Evolutionary conservation across 2,329 filamentous ascomycete species (phyloP).

Genomic region (Ophiostoma piceae): DNA sequence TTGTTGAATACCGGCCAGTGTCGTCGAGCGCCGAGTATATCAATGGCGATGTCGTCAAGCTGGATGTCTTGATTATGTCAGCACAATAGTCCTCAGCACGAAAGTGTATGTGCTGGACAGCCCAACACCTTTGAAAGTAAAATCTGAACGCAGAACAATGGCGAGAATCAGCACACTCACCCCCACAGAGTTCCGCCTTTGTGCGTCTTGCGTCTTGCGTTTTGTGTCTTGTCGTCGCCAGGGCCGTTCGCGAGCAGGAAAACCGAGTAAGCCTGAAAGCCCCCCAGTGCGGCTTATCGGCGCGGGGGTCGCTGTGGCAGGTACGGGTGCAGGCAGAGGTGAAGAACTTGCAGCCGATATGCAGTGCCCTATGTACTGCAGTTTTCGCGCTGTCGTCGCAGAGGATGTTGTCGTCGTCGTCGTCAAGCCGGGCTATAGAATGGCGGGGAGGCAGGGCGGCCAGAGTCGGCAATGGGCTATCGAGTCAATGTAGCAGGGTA

Average conservation of each 20-base stretch:
- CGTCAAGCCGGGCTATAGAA: neutral
- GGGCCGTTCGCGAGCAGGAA: neutral
- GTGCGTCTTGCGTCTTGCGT: constrained; percentile 5
- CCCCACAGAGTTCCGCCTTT: constrained; percentile 7
- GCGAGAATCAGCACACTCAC: neutral
- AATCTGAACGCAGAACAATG: neutral
- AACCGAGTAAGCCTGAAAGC: neutral
- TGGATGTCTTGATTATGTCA: neutral
- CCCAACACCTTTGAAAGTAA: neutral
- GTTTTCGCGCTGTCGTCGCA: neutral
- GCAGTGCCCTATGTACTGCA: neutral
- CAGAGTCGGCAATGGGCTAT: neutral
- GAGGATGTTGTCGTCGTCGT: neutral
- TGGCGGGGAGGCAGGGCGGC: neutral
- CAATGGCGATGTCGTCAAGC: neutral
- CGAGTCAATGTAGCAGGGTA: neutral
- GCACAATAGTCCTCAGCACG: neutral
- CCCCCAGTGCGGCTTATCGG: neutral
- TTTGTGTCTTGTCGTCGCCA: neutral
- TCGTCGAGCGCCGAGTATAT: neutral
- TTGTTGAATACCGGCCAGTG: neutral
- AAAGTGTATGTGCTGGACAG: neutral
- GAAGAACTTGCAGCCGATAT: neutral
- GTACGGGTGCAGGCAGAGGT: neutral
- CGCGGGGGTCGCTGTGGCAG: neutral